These are phyloP conservation scores for Heimioporus sp. DNA, from an alignment of 768 basidiomycete genomes.

Conservation along the genomic window DNA sequence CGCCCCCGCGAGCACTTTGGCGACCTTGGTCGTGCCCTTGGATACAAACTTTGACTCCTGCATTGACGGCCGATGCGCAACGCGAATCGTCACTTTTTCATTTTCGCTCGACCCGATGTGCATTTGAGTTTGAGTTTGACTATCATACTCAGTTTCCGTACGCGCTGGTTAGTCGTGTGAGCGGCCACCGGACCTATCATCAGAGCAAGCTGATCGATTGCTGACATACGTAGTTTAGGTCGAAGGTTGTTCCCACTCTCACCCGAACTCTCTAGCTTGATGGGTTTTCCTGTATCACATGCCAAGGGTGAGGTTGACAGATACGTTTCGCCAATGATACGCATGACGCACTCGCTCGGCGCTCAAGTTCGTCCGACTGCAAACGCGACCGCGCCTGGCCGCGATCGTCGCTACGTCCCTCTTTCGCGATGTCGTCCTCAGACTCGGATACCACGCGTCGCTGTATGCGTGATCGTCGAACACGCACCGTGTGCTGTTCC, in stretches of 20 bases:
- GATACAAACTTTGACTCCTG: slow-evolving; percentile 32
- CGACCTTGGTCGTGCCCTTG: slow-evolving; percentile 31
- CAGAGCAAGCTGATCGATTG: too few species aligned
- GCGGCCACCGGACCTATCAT: neutral
- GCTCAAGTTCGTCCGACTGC: too few species aligned
- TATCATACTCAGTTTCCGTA: slow-evolving; percentile 5
- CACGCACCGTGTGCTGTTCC: too few species aligned
- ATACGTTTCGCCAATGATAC: too few species aligned
- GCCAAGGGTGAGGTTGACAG: neutral
- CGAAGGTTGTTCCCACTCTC: neutral
- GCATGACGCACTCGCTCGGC: too few species aligned
- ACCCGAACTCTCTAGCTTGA: neutral
- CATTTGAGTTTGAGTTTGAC: neutral
- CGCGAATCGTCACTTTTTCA: slow-evolving; percentile 27
- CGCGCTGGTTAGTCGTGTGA: neutral
- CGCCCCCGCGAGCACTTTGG: slow-evolving; percentile 23
- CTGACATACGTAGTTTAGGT: slow-evolving; percentile 9
- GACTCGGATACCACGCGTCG: too few species aligned
- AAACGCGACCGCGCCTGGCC: neutral
- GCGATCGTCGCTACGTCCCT: neutral
- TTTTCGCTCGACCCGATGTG: slow-evolving; percentile 3
- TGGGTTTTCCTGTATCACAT: slow-evolving; percentile 5
- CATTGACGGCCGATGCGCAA: slow-evolving; percentile 26
- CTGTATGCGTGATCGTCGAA: too few species aligned
- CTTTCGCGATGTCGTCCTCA: slow-evolving; percentile 3